Base-by-base conservation (phyloP, 1,139 yeast genomes). In the Kodamaea derodonti region DNA sequence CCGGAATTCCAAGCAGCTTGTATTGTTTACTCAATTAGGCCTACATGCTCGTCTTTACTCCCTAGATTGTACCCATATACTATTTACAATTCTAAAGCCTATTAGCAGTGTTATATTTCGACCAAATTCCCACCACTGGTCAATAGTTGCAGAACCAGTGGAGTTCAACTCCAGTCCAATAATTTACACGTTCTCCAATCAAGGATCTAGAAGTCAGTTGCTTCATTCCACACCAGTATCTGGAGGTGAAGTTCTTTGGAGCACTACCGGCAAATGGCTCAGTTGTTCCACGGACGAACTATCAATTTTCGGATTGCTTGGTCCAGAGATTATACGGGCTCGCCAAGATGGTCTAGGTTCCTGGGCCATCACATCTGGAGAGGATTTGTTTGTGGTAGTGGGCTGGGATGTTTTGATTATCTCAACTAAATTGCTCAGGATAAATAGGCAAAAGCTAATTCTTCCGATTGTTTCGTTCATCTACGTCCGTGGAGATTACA, bases 1-100 rank as follows among this genome's bases (percentile, higher is more conserved):
- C 42, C 15, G 40, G 8, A 65, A 65, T 38, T 48, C 61, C 22
- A 56, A 55, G 27, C 73, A 69, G 36, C 30, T 69, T 20, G 52
- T 61, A 9, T 46, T 68, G 1, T 67, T 56, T 42, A 53, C 70
- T 9, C 50, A 47, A 30, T 38, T 48, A 23, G 38, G 47, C 18
- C 48, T 69, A 3, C 55, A 56, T 23, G 58, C 58, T 14, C 61
- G 60, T 35, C 44, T 67, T 8, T 69, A 64, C 42, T 66, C 72
- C 1, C 45, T 69, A 4, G 69, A 66, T 38, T 59, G 68, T 38
- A 55, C 68, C 2, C 62, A 56, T 30, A 45, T 62, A 12, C 42
- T 65, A 7, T 54, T 61, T 40, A 60, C 61, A 3, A 42, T 69
- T 1, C 51, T 57, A 15, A 65, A 63, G 35, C 71, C 71, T 3